Conservation (phyloP, 139 green algal species). For the Picochlorum costavermella region DNA sequence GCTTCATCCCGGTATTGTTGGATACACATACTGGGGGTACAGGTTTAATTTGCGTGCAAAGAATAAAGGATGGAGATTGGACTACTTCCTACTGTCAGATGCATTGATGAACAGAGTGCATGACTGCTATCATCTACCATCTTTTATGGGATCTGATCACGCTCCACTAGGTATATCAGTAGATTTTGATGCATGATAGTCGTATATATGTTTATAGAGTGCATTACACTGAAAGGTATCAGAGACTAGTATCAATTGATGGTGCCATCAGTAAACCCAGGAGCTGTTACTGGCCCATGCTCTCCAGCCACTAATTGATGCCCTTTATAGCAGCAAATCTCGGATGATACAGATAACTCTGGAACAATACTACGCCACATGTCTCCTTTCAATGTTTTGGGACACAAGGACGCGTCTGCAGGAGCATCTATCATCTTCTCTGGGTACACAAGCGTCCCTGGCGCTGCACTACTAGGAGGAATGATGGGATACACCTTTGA, state of each 20-base stretch:
- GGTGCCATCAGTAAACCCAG: constrained; percentile 22
- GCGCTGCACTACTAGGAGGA: constrained; percentile 13
- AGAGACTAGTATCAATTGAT: background rate
- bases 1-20: constrained; percentile 37
- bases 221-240: too few species aligned
- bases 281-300: constrained; percentile 10
- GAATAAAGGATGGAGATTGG: constrained; percentile 64
- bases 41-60: constrained; percentile 30
- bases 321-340: constrained; percentile 21
- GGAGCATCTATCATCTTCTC: background rate
- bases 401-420: constrained; percentile 2
- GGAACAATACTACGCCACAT: constrained; percentile 30
- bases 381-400: constrained; percentile 32
- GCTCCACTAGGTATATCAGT: constrained; percentile 16
- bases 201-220: too few species aligned
- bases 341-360: constrained; percentile 20
- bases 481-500: constrained; percentile 17
- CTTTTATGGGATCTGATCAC: constrained; percentile 39
- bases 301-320: constrained; percentile 14
- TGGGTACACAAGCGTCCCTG: constrained; percentile 23
- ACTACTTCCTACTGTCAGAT: constrained; percentile 62
- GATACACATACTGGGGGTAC: constrained; percentile 68
- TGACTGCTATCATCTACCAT: constrained; percentile 52
- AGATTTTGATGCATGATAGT: background rate
- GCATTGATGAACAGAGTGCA: constrained; percentile 28